Percentiles rank a stretch among this genome's conserved stretches.
Evolutionary conservation across 306 rosid species (phyloP).

Genomic region (Corylus heterophylla): DNA sequence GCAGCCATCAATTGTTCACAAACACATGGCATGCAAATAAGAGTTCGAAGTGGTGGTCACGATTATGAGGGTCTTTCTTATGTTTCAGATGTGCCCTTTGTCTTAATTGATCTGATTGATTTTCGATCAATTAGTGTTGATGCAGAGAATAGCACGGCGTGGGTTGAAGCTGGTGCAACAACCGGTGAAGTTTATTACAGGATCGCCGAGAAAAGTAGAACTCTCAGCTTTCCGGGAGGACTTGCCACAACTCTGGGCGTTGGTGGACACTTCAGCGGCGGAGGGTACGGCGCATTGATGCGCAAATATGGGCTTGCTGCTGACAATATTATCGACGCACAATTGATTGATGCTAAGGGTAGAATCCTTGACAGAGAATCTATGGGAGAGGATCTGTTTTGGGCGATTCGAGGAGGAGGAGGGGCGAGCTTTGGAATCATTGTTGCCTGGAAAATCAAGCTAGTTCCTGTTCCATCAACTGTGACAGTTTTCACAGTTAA

Average conservation of each 20-base stretch:
- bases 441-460: constrained; percentile 33
- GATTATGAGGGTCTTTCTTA: constrained; percentile 34
- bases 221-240: constrained; percentile 23
- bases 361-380: constrained; percentile 49
- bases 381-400: constrained; percentile 72
- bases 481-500: constrained; percentile 23
- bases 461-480: constrained; percentile 16
- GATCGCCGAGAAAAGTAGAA: constrained; percentile 18
- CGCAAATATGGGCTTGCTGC: constrained; percentile 64
- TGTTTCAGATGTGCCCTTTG: constrained; percentile 10
- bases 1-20: constrained; percentile 18
- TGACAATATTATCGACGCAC: constrained; percentile 59
- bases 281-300: constrained; percentile 52
- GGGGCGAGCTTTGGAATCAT: constrained; percentile 63
- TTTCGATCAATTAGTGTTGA: not conserved
- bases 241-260: constrained; percentile 19
- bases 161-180: constrained; percentile 27
- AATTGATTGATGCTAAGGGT: constrained; percentile 50
- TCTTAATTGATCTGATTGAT: constrained; percentile 4
- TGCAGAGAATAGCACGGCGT: not conserved
- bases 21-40: not conserved
- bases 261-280: constrained; percentile 26
- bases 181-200: constrained; percentile 18
- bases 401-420: constrained; percentile 87
- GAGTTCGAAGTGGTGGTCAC: constrained; percentile 30